A percentile compares a stretch with the other conserved stretches of the same genome.
phyloP scores from a whole-genome alignment of 352 stramenopile species.

The Elongisporangium anandrum region DNA sequence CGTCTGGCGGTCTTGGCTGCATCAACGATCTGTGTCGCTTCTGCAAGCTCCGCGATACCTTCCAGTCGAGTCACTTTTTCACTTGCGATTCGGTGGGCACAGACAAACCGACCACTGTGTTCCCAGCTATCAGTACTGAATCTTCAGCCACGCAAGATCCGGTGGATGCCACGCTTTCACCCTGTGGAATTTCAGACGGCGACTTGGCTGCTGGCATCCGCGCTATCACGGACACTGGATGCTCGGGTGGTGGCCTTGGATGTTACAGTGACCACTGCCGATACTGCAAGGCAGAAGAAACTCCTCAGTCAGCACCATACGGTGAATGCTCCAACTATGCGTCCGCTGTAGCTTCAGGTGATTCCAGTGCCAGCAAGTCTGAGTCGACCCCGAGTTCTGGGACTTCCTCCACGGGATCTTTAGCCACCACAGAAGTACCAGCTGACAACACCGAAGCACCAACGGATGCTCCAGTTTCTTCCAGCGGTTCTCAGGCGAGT shows the following conservation, averaged over 20 bases:
- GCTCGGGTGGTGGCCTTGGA: constrained; percentile 26
- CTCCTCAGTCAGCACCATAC: constrained; percentile 25
- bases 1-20: constrained; percentile 20
- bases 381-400: constrained; percentile 1
- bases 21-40: constrained; percentile 34
- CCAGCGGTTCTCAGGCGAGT: constrained; percentile 3
- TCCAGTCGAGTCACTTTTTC: constrained; percentile 14
- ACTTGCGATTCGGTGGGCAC: constrained; percentile 1
- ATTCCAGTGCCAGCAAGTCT: neutral
- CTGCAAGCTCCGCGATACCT: constrained; percentile 16
- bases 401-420: constrained; percentile 4
- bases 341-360: constrained; percentile 10
- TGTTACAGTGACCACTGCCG: constrained; percentile 35
- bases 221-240: constrained; percentile 20
- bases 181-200: constrained; percentile 24
- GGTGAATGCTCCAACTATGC: constrained; percentile 15
- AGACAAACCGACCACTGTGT: neutral
- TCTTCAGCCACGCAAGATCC: neutral
- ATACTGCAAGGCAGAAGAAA: constrained; percentile 29
- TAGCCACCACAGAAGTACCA: neutral
- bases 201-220: constrained; percentile 26
- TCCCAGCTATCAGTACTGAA: neutral
- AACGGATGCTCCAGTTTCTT: neutral
- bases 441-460: neutral
- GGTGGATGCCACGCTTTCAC: constrained; percentile 2